Evolutionary conservation across 495 filamentous ascomycete species (phyloP), one percentile per base, ranked within the genome.

Genomic region (Glutinoglossum americanum): DNA sequence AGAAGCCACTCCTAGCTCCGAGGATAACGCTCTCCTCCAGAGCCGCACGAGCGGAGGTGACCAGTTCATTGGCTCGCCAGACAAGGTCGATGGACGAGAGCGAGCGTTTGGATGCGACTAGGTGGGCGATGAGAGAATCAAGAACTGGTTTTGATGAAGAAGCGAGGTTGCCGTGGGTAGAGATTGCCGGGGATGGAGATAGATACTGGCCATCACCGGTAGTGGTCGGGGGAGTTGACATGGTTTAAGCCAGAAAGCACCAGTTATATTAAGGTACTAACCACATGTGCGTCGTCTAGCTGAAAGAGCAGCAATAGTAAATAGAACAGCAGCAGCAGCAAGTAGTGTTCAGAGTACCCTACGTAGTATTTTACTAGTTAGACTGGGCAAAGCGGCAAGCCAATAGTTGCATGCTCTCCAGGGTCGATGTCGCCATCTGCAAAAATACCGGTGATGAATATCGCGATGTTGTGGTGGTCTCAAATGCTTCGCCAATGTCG

Each of bases 91-190:
- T 86, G 1, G 86, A 88, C n/a, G 85, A 84, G 1, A 98, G 78
- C 8, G 90, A 89, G 27, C 87, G 80, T 70, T 97, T 98, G 3
- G 93, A 85, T 44, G 82, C 82, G 17, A 96, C 76, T 28, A 97
- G 84, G 70, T 93, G 80, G 1, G 76, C 73, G 48, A 94, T 83
- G 28, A 94, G 79, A 2, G 76, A 79, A 57, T 92, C 85, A 56
- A 92, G 76, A 15, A 76, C 65, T 25, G 48, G 28, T 21, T 30
- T 27, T 32, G 49, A 53, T 25, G 49, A 53, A 53, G 49, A 3
- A 17, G 28, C 49, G 25, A 32, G 25, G 13, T 17, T 28, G 49
- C 49, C 15, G 26, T 53, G 49, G 15, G 49, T 53, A 53, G 49
- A 30, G 19, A 21, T 45, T 21, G 17, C 41, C 1, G 41, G 23